These are phyloP conservation scores for Prunus persica DNA, from an alignment of 306 rosid genomes.

Conservation along the genomic window Prunus_persica_NCBIv2 NC_034015.1:15919001-15919500, in stretches of 20 bases:
- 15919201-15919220: conserved; percentile 46
- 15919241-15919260: conserved; percentile 61
- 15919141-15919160: conserved; percentile 56
- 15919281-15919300: conserved; percentile 39
- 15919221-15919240: conserved; percentile 66
- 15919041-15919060: conserved; percentile 67
- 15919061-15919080: conserved; percentile 48
- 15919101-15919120: conserved; percentile 36
- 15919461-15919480: conserved; percentile 60
- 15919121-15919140: conserved; percentile 51
- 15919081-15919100: conserved; percentile 57
- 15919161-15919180: conserved; percentile 72
- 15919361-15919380: conserved; percentile 52
- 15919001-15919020: conserved; percentile 43
- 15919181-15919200: conserved; percentile 40
- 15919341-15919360: conserved; percentile 55
- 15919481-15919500: conserved; percentile 50
- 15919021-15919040: conserved; percentile 55
- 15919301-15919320: conserved; percentile 58
- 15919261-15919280: conserved; percentile 50
- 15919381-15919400: conserved; percentile 52
- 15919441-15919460: conserved; percentile 58
- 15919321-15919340: conserved; percentile 80
- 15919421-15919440: conserved; percentile 67
- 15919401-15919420: conserved; percentile 46